These are phyloP conservation scores for Aspergillus conjunctus DNA, from an alignment of 495 filamentous ascomycete genomes.

Conservation along the genomic window DNA sequence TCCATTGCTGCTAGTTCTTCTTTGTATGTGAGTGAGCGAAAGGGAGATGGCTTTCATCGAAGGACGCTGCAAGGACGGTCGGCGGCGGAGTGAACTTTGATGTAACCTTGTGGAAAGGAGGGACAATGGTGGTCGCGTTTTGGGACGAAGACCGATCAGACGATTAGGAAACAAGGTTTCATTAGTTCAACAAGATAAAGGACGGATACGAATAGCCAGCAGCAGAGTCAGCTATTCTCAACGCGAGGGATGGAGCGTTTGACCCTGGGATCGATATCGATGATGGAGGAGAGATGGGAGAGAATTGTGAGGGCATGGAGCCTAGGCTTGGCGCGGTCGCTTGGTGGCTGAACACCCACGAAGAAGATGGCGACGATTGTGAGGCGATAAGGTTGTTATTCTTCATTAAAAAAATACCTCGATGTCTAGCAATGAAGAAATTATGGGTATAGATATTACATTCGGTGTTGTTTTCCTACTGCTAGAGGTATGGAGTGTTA, in stretches of 20 bases:
- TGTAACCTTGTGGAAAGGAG: slow-evolving; percentile 5
- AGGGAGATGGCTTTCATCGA: background rate
- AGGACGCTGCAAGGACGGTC: background rate
- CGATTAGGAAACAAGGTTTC: background rate
- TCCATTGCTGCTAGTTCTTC: slow-evolving; percentile 32
- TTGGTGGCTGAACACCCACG: background rate
- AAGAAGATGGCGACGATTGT: background rate
- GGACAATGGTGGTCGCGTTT: background rate
- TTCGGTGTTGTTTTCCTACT: no score
- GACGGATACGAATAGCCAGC: background rate
- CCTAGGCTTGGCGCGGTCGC: slow-evolving; percentile 2
- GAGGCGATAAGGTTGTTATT: background rate
- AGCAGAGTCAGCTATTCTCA: slow-evolving; percentile 4
- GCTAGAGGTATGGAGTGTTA: no score
- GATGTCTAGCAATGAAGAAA: no score
- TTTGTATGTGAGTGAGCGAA: slow-evolving; percentile 7
- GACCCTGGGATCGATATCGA: slow-evolving; percentile 1
- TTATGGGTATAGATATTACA: no score
- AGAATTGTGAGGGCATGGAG: slow-evolving; percentile 8
- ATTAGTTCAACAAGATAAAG: background rate
- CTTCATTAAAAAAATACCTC: background rate
- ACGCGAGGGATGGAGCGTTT: slow-evolving; percentile 2
- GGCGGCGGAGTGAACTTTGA: background rate
- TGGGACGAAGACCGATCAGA: background rate
- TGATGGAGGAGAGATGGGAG: slow-evolving; percentile 2